Evolutionary conservation across 805 yeast genomes (phyloP).

Genomic region (Ogataea pignaliae): DNA sequence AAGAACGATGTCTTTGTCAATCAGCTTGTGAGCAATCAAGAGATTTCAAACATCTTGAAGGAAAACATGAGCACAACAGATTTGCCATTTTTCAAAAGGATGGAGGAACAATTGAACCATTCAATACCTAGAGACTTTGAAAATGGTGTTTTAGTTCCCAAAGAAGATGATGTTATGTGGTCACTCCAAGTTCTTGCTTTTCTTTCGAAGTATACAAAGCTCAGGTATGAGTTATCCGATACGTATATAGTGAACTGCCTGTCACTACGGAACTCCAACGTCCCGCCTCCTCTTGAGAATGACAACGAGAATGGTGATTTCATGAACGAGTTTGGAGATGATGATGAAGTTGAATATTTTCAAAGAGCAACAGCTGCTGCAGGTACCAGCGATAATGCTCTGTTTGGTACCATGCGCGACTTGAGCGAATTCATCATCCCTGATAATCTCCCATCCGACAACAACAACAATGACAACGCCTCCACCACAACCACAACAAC

Average conservation of each 20-base stretch:
- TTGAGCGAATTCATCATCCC: slow-evolving; percentile 22
- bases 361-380: slow-evolving; percentile 32
- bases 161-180: slow-evolving; percentile 93
- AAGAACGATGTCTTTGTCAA: slow-evolving; percentile 21
- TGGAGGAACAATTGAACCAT: slow-evolving; percentile 21
- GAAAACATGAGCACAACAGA: slow-evolving; percentile 16
- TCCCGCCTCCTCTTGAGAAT: slow-evolving; percentile 30
- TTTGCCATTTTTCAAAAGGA: slow-evolving; percentile 16
- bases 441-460: slow-evolving; percentile 6
- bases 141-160: slow-evolving; percentile 77
- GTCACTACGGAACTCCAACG: slow-evolving; percentile 41
- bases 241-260: slow-evolving; percentile 72
- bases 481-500: neutral
- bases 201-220: slow-evolving; percentile 81
- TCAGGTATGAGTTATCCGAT: slow-evolving; percentile 69
- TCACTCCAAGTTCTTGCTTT: slow-evolving; percentile 87
- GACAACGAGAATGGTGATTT: slow-evolving; percentile 23
- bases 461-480: neutral
- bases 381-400: slow-evolving; percentile 7
- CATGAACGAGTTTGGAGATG: slow-evolving; percentile 23
- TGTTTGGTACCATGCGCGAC: slow-evolving; percentile 34
- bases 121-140: slow-evolving; percentile 48
- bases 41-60: slow-evolving; percentile 26
- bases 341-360: slow-evolving; percentile 8
- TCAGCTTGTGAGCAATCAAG: slow-evolving; percentile 24